Evolutionary conservation across 1,284 basidiomycete genomes (phyloP).

Genomic region (Malassezia sp.): DNA sequence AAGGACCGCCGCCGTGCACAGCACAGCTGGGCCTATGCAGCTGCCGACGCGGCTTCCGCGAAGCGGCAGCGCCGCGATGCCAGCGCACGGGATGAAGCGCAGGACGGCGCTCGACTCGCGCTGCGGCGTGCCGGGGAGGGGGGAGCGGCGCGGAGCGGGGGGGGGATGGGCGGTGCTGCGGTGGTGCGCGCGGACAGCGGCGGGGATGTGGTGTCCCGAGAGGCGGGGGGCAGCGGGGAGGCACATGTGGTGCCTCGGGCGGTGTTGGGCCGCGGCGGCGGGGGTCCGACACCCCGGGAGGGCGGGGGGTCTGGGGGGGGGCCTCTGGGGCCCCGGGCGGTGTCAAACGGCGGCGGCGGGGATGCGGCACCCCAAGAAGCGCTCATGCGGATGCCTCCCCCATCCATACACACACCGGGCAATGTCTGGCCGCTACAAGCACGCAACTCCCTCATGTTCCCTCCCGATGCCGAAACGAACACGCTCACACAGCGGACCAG

Average conservation of each 20-base stretch:
- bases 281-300: too few relatives aligned
- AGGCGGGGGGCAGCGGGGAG: too few relatives aligned
- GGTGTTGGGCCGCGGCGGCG: too few relatives aligned
- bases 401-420: too few relatives aligned
- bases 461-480: slow-evolving; percentile 24
- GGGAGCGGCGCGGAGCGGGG: background rate
- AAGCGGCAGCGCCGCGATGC: slow-evolving; percentile 16
- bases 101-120: slow-evolving; percentile 18
- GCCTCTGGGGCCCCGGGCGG: too few relatives aligned
- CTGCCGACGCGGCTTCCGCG: slow-evolving; percentile 19
- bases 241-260: too few relatives aligned
- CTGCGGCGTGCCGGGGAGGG: slow-evolving; percentile 15
- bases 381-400: too few relatives aligned
- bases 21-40: slow-evolving; percentile 29
- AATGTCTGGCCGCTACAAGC: slow-evolving; percentile 19
- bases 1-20: slow-evolving; percentile 23
- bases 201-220: too few relatives aligned
- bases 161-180: background rate
- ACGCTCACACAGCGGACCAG: slow-evolving; percentile 8
- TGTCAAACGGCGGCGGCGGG: too few relatives aligned
- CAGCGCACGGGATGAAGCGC: slow-evolving; percentile 13
- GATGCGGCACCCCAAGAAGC: too few relatives aligned
- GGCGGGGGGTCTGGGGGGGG: too few relatives aligned
- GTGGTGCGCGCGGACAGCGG: too few relatives aligned
- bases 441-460: slow-evolving; percentile 32